Evolutionary conservation across 2,329 filamentous ascomycete genomes (phyloP).

Genomic region (Botryotinia globosa): DNA sequence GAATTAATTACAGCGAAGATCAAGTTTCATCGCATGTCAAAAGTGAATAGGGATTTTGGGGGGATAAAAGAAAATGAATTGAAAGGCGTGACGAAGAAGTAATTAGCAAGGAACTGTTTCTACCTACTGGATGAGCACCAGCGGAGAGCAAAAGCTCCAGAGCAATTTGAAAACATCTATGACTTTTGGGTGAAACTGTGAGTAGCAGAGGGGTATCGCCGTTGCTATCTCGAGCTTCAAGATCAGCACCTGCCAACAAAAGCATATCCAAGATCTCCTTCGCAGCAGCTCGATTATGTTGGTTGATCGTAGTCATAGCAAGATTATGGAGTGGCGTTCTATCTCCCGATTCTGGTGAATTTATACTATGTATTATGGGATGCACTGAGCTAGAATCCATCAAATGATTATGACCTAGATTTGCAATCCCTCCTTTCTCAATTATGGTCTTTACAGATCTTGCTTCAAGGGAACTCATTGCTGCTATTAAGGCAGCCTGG

Average conservation of each 20-base stretch:
- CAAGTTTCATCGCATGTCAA: neutral
- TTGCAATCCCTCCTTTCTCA: neutral
- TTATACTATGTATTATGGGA: no score
- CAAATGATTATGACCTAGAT: neutral
- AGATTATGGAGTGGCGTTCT: neutral
- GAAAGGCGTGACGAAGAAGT: neutral
- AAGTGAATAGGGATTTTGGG: neutral
- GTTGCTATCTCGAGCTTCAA: conserved; percentile 26
- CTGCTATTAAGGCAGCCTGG: neutral
- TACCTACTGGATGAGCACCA: conserved; percentile 12
- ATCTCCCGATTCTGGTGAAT: no score
- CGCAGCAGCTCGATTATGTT: neutral
- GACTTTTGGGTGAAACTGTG: neutral
- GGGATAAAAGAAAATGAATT: neutral
- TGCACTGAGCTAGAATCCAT: no score
- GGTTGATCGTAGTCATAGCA: neutral
- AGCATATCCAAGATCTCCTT: conserved; percentile 22
- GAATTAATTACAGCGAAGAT: neutral
- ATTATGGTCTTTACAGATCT: neutral
- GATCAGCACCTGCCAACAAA: conserved; percentile 31
- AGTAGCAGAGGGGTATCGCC: conserved; percentile 27
- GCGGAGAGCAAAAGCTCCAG: conserved; percentile 9
- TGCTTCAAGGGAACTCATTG: neutral
- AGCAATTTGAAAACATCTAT: neutral
- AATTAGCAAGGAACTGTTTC: neutral